Conservation (phyloP, 2,329 filamentous ascomycete genomes). For the Paramyrothecium roridum region DNA sequence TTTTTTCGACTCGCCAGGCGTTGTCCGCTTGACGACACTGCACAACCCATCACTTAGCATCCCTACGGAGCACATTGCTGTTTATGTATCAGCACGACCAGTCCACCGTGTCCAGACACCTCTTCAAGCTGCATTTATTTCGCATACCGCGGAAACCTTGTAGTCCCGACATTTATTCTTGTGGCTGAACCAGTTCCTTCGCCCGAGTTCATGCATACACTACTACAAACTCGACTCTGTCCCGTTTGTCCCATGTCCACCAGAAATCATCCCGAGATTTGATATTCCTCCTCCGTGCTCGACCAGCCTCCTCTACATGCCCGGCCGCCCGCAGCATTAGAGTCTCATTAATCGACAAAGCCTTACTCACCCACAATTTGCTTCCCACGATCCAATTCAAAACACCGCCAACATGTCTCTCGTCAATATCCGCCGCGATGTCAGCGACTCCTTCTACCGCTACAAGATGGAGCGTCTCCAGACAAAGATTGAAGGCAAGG, state of each 20-base stretch:
- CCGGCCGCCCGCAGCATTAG: neutral
- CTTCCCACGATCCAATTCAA: neutral
- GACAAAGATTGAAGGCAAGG: constrained; percentile 99
- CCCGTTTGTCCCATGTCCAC: constrained; percentile 55
- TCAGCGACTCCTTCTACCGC: constrained; percentile 98
- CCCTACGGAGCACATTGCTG: constrained; percentile 44
- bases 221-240: constrained; percentile 43
- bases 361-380: neutral
- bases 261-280: constrained; percentile 51
- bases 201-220: constrained; percentile 56
- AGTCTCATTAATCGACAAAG: neutral
- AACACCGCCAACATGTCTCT: constrained; percentile 79
- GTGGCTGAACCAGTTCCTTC: constrained; percentile 70
- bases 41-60: constrained; percentile 24
- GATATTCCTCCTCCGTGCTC: constrained; percentile 43
- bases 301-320: constrained; percentile 28
- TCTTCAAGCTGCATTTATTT: constrained; percentile 95
- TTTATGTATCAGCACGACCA: constrained; percentile 99
- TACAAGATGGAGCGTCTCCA: constrained; percentile 99
- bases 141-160: constrained; percentile 92
- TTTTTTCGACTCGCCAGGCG: too few species aligned
- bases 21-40: constrained; percentile 10
- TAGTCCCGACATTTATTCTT: constrained; percentile 84
- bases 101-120: constrained; percentile 90
- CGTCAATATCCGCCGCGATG: constrained; percentile 97